Percentiles rank a stretch among this genome's conserved stretches.
Evolutionary conservation across 768 basidiomycete species (phyloP).

Genomic region (Termitomyces sp.): DNA sequence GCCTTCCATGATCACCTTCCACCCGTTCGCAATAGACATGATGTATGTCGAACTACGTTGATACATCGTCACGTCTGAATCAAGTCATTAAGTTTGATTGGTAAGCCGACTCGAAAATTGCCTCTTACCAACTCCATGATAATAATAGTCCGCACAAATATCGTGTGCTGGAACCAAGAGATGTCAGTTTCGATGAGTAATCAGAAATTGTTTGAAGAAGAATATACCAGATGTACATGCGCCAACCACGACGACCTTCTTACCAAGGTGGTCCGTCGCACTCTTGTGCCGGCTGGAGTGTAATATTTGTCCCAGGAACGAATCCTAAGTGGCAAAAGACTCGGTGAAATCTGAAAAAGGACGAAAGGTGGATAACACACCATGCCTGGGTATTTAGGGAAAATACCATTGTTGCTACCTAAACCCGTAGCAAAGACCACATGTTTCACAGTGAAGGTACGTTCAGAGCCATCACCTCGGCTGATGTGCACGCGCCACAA

Average conservation of each 20-base stretch:
- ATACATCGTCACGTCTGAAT: conserved; percentile 49
- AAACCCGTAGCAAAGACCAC: conserved; percentile 52
- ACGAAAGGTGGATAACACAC: neutral
- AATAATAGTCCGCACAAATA: conserved; percentile 35
- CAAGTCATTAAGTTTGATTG: too few species aligned
- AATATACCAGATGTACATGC: conserved; percentile 50
- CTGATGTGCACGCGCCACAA: conserved; percentile 41
- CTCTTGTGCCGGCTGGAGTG: conserved; percentile 55
- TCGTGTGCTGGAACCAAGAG: conserved; percentile 31
- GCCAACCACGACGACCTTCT: conserved; percentile 69
- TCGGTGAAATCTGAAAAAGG: too few species aligned
- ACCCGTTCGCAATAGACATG: too few species aligned
- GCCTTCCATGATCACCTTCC: too few species aligned
- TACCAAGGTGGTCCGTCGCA: conserved; percentile 55
- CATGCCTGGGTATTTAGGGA: neutral
- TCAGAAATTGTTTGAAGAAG: neutral
- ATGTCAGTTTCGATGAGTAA: neutral
- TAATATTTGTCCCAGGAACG: conserved; percentile 56
- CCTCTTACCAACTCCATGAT: conserved; percentile 35
- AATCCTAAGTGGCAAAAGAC: conserved; percentile 29
- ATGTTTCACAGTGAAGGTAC: conserved; percentile 42
- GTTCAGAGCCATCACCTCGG: conserved; percentile 28
- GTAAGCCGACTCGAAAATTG: too few species aligned
- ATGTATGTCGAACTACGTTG: too few species aligned
- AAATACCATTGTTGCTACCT: conserved; percentile 31